Base-by-base conservation (phyloP, 2,329 filamentous ascomycete genomes). In the Colletotrichum neosansevieriae region DNA sequence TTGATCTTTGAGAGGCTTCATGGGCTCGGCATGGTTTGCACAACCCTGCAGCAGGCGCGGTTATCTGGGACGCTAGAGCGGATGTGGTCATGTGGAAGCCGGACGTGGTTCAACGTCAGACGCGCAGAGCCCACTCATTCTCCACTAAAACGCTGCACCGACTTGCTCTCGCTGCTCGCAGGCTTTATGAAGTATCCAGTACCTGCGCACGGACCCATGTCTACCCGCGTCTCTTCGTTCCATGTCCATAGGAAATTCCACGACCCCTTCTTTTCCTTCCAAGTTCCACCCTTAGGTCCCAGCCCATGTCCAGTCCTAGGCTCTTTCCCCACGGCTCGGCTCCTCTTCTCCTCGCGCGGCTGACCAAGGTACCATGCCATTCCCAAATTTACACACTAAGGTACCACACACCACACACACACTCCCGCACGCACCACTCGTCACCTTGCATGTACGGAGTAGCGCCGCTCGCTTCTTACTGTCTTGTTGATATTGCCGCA, bases 231-330 rank as follows among this genome's bases (percentile, higher is more conserved):
- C 29, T 29, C 7, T 29, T 12, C 36, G 13, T 11, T 38, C 13
- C 36, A 38, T 63, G 53, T 45, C 29, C 4, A 64, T 67, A 40
- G 53, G 53, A 53, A 68, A 68, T 64, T 64, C 60, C 53, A 68
- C 60, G 54, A 68, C 65, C 65, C 65, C 65, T 68, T 68, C 65
- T 65, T 65, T 67, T 64, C 38, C 60, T 64, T 64, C 65, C 47
- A 38, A n/a, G n/a, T 64, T 58, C 60, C 24, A 51, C 24, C 21
- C 29, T 29, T 13, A 21, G 19, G 24, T 3, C 21, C 24, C 24
- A 24, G 24, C 24, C 24, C 4, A 5, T 24, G 24, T 24, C 24
- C 24, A 24, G 24, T 24, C 29, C 21, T 21, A 51, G 49, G 47
- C n/a, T 50, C 21, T 65, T 68, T 65, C 65, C 60, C 65, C 65